These are phyloP conservation scores for Calendula officinalis DNA, from an alignment of 129 eudicot species.

Conservation along the genomic window DNA sequence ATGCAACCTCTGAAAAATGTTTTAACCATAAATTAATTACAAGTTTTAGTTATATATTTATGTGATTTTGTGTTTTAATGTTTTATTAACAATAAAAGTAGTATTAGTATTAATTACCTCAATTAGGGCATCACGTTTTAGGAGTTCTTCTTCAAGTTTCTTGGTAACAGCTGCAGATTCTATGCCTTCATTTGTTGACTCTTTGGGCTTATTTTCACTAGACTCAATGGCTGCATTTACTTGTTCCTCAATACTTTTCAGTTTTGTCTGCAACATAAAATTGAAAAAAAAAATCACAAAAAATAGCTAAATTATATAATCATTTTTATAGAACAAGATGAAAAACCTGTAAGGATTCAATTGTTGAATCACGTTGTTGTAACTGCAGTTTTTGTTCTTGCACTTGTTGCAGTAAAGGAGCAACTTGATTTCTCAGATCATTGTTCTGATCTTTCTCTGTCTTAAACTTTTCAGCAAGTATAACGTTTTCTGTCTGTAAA, in stretches of 20 bases:
- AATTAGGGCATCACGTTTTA: constrained; percentile 79
- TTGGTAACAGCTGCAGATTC: constrained; percentile 63
- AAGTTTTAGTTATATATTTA: neutral
- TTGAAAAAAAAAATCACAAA: constrained; percentile 18
- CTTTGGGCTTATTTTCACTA: constrained; percentile 41
- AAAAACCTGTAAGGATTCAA: constrained; percentile 69
- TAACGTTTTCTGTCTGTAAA: constrained; percentile 73
- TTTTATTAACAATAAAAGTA: constrained; percentile 1
- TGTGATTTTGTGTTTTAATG: neutral
- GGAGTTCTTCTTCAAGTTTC: constrained; percentile 84
- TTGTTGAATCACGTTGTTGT: constrained; percentile 61
- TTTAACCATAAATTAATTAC: neutral
- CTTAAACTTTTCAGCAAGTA: constrained; percentile 72
- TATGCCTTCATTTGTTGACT: constrained; percentile 42
- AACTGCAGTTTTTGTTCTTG: constrained; percentile 63
- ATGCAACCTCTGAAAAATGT: constrained; percentile 76
- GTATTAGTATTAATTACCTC: constrained; percentile 44
- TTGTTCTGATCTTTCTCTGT: constrained; percentile 83
- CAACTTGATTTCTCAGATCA: constrained; percentile 70
- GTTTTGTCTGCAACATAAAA: constrained; percentile 55
- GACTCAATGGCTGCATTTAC: constrained; percentile 50
- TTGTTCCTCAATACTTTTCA: constrained; percentile 61
- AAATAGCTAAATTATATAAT: neutral
- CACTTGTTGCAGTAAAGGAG: constrained; percentile 56
- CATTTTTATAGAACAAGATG: too few relatives aligned